Evolutionary conservation across 805 yeast species (phyloP).

Genomic region (Metschnikowia corniflorae): DNA sequence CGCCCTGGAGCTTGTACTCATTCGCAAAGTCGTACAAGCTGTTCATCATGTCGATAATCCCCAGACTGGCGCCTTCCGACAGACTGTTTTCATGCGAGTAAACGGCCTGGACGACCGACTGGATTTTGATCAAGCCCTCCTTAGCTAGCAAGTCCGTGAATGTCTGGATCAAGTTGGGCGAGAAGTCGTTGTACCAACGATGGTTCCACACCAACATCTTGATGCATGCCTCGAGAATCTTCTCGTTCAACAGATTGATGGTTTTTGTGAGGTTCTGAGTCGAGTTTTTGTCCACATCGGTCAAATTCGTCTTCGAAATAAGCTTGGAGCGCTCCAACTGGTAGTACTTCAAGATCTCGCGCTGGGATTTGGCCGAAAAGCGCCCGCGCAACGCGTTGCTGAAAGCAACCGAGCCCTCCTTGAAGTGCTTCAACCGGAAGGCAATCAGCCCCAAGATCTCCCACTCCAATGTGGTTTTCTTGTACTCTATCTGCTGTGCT

Average conservation of each 20-base stretch:
- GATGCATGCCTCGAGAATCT: conserved; percentile 65
- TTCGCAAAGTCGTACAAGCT: conserved; percentile 48
- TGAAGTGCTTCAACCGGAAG: conserved; percentile 74
- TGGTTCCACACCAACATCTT: conserved; percentile 95
- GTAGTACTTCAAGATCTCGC: conserved; percentile 68
- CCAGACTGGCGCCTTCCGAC: conserved; percentile 26
- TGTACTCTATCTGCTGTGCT: conserved; percentile 77
- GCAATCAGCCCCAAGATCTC: conserved; percentile 87
- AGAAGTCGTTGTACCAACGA: conserved; percentile 93
- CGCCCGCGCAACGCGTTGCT: conserved; percentile 64
- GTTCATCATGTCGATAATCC: conserved; percentile 55
- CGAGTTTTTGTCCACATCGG: conserved; percentile 11
- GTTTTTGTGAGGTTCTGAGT: conserved; percentile 37
- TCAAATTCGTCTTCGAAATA: conserved; percentile 21
- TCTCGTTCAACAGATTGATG: conserved; percentile 45
- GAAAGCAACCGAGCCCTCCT: conserved; percentile 86
- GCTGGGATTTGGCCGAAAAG: conserved; percentile 77
- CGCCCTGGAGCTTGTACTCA: conserved; percentile 41
- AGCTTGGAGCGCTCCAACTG: conserved; percentile 44
- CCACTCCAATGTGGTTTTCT: conserved; percentile 84
- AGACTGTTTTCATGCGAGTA: conserved; percentile 41
- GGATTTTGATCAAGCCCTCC: conserved; percentile 76
- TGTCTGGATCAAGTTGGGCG: conserved; percentile 60
- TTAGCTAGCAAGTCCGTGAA: conserved; percentile 62
- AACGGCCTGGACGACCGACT: conserved; percentile 64